Base-by-base conservation (phyloP, 345 rosid genomes). In the Ceriops decandra region DNA sequence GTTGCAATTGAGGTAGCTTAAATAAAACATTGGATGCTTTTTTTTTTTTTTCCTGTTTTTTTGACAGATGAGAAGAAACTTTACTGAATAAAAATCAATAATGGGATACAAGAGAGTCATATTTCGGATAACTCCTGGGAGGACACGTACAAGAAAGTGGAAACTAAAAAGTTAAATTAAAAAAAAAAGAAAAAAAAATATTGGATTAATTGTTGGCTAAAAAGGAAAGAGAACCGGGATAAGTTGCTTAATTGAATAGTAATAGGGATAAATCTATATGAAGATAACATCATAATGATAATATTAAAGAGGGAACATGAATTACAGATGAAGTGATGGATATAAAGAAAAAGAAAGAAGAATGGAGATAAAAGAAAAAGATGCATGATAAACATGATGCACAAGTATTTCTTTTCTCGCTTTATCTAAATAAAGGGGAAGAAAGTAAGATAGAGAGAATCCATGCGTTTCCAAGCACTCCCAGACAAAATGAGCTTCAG, bases 401-500 rank as follows among this genome's bases (percentile, higher is more conserved):
- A 21, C 11, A 21, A 22, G 28, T 52, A 54, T 57, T 19, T 47
- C 24, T 60, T 3, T 65, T 67, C 21, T 60, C 30, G 51, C 73
- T 66, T 63, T 75, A 72, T 52, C 57, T 33, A 58, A 75, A 56
- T 56, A 56, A 22, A 56, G 28, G 59, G 30, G 10, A 27, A 67
- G 72, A 67, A 73, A 76, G 67, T 59, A 69, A 80, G 81, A 70
- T 47, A 63, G 80, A 72, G 82, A 72, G 89, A 87, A 85, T 85
- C 92, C 83, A 83, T 74, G 79, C 82, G 74, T 80, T 66, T 82
- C 92, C 92, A 87, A 87, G 84, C 86, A 77, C 86, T 76, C 71
- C 59, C 66, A 80, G 91, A 85, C 89, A 87, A 87, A 85, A 75
- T 66, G 82, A 82, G 82, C 71, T 82, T 87, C 91, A 85, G 92